A percentile compares a stretch with the other conserved stretches of the same genome.
phyloP scores from a whole-genome alignment of 805 yeast genomes.

The Wickerhamiella cacticola region DNA sequence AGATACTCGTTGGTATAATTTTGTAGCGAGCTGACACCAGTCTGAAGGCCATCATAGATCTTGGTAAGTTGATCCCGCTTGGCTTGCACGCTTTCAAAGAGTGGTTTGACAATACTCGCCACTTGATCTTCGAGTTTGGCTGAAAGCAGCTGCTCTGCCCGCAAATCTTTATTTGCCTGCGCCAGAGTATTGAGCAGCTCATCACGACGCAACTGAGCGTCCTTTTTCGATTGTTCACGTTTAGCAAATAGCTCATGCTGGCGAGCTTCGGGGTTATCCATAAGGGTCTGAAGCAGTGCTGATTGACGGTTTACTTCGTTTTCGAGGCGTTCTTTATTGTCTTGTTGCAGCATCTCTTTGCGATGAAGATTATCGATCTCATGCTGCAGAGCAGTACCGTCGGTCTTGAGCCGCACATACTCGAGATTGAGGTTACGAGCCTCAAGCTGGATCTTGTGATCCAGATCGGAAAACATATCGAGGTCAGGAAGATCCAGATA shows the following conservation, averaged over 20 bases:
- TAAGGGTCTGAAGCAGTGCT: neutral
- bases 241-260: neutral
- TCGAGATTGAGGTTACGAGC: neutral
- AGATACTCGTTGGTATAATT: neutral
- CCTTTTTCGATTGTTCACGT: neutral
- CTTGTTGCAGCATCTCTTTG: neutral
- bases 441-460: neutral
- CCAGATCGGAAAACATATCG: neutral
- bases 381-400: neutral
- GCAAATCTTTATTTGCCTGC: neutral
- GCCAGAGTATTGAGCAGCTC: neutral
- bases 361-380: neutral
- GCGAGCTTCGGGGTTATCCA: neutral
- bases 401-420: neutral
- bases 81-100: neutral
- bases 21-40: neutral
- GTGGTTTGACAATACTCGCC: neutral
- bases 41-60: neutral
- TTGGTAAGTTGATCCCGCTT: neutral
- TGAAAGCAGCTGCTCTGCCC: neutral
- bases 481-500: neutral
- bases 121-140: neutral
- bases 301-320: neutral
- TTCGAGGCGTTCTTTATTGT: neutral
- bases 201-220: neutral